Conservation (phyloP, 495 filamentous ascomycete species). For the Rhypophila decipiens region DNA sequence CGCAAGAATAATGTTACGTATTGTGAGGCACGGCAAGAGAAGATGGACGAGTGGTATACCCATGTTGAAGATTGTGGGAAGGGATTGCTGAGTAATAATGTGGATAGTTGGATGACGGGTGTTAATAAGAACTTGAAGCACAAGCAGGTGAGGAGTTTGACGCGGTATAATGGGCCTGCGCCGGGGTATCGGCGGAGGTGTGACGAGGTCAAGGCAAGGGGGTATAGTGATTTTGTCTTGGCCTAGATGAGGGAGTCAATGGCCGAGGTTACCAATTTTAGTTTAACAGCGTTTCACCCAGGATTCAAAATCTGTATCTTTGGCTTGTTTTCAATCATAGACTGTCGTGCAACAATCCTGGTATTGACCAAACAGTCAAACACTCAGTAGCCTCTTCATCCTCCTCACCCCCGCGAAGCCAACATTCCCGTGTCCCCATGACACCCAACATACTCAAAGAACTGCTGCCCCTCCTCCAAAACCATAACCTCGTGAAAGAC, state of each 20-base stretch:
- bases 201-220: constrained; percentile 14
- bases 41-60: constrained; percentile 44
- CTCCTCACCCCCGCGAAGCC: too few relatives aligned
- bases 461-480: constrained; percentile 26
- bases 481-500: constrained; percentile 33
- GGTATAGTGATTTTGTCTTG: constrained; percentile 13
- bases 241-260: too few relatives aligned
- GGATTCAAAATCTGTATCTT: too few relatives aligned
- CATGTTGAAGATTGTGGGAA: constrained; percentile 12
- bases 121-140: constrained; percentile 30
- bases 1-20: constrained; percentile 33
- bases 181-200: constrained; percentile 16
- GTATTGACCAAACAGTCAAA: too few relatives aligned
- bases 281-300: too few relatives aligned
- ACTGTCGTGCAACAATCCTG: too few relatives aligned
- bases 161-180: constrained; percentile 23
- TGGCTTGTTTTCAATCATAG: too few relatives aligned
- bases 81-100: constrained; percentile 31
- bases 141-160: constrained; percentile 31
- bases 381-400: too few relatives aligned
- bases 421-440: constrained; percentile 28
- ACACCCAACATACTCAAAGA: constrained; percentile 33
- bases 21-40: constrained; percentile 38
- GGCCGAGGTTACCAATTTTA: too few relatives aligned
- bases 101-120: constrained; percentile 37